A percentile compares a stretch with the other conserved stretches of the same genome.
phyloP scores from a whole-genome alignment of 495 filamentous ascomycete species.

The Glonium stellatum region DNA sequence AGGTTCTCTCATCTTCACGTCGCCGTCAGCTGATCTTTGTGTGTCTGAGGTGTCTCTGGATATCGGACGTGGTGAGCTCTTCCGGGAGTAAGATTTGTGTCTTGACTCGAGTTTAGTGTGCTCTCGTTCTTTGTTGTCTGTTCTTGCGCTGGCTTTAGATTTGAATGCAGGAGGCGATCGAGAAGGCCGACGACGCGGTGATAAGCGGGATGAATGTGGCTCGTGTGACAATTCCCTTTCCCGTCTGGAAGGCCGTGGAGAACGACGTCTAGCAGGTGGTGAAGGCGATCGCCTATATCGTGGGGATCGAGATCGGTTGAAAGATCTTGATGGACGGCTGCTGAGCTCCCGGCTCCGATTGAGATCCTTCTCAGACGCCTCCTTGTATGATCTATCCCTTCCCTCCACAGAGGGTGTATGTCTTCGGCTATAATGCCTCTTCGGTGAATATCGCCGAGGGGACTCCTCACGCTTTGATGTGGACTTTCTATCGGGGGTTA shows the following conservation, averaged over 20 bases:
- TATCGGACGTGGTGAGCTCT: conserved; percentile 10
- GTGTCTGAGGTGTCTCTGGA: conserved; percentile 16
- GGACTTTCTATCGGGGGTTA: conserved; percentile 23
- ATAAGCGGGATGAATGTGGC: conserved; percentile 13
- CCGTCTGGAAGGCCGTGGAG: conserved; percentile 6
- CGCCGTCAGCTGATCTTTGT: conserved; percentile 13
- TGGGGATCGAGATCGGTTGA: conserved; percentile 21
- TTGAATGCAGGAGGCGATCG: conserved; percentile 3
- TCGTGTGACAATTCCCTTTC: conserved; percentile 9
- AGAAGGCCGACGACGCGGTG: conserved; percentile 6
- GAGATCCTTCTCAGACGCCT: conserved; percentile 7
- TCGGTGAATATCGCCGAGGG: conserved; percentile 20
- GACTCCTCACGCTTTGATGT: conserved; percentile 17
- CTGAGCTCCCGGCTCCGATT: conserved; percentile 8
- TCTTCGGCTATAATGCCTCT: conserved; percentile 11
- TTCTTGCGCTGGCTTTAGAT: conserved; percentile 2
- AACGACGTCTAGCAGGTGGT: conserved; percentile 10
- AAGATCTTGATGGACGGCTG: conserved; percentile 8
- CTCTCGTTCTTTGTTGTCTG: conserved; percentile 16
- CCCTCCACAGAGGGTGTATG: conserved; percentile 20
- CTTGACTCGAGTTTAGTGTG: conserved; percentile 7
- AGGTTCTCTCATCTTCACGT: conserved; percentile 22
- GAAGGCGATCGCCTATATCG: conserved; percentile 13
- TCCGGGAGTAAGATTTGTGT: conserved; percentile 14
- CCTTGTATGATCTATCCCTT: conserved; percentile 15